These are phyloP conservation scores for Leccinellum albellum DNA, from an alignment of 768 basidiomycete genomes.

Conservation along the genomic window DNA sequence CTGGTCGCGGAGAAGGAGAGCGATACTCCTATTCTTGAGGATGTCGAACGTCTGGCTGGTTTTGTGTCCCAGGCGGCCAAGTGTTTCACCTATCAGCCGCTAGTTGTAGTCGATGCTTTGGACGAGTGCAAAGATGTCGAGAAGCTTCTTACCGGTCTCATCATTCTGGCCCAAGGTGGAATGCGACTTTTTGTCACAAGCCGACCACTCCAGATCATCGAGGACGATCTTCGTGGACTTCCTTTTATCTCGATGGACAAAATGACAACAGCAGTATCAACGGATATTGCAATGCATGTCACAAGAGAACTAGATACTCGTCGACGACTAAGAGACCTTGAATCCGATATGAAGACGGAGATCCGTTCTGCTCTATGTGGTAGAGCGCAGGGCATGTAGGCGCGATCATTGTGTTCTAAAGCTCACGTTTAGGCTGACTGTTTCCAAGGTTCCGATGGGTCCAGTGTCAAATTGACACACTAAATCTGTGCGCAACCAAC, in stretches of 20 bases:
- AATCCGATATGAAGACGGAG: constrained; percentile 5
- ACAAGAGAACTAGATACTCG: constrained; percentile 10
- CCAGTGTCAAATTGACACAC: constrained; percentile 17
- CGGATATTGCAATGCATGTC: constrained; percentile 15
- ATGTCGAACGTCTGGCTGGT: background rate
- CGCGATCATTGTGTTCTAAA: background rate
- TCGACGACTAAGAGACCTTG: constrained; percentile 4
- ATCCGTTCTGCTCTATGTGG: constrained; percentile 3
- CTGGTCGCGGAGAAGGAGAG: constrained; percentile 1
- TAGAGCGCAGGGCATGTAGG: constrained; percentile 19
- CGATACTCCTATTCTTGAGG: background rate
- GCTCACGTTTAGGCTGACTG: background rate
- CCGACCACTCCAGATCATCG: constrained; percentile 12
- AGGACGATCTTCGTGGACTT: background rate
- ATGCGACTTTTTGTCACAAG: constrained; percentile 17
- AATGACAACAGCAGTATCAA: background rate
- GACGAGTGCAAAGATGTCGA: constrained; percentile 16
- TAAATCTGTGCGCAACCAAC: constrained; percentile 9
- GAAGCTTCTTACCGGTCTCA: constrained; percentile 8
- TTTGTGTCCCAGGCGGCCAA: background rate
- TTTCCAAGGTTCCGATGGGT: constrained; percentile 22
- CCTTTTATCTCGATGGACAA: constrained; percentile 12
- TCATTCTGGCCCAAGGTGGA: background rate
- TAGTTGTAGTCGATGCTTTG: constrained; percentile 17
- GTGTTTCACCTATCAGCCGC: background rate